A percentile compares a stretch with the other conserved stretches of the same genome.
Evolutionary conservation across 1,284 basidiomycete genomes (phyloP).

Genomic region (Fomitopsis pinicola): DNA sequence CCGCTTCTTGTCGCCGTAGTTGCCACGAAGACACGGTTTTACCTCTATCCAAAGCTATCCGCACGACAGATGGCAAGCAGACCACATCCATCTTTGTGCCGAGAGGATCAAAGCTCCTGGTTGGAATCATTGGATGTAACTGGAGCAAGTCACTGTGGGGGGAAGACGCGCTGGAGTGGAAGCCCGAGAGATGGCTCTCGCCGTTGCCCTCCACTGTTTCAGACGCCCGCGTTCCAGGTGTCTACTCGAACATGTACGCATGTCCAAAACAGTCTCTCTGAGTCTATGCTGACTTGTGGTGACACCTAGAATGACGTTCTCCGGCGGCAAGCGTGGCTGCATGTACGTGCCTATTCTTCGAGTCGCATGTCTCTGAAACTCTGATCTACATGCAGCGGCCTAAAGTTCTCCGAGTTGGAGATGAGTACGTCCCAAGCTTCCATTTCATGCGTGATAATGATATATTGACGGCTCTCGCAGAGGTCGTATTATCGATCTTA

Average conservation of each 20-base stretch:
- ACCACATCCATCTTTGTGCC: conserved; percentile 10
- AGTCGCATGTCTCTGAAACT: too few species aligned
- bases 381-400: too few species aligned
- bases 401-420: too few species aligned
- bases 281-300: too few species aligned
- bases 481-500: background rate
- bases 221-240: conserved; percentile 14
- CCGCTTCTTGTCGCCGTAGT: conserved; percentile 3
- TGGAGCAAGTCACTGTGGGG: conserved; percentile 15
- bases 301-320: too few species aligned
- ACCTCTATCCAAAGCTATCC: conserved; percentile 40
- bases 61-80: conserved; percentile 21
- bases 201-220: conserved; percentile 7
- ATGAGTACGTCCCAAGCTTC: too few species aligned
- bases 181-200: conserved; percentile 19
- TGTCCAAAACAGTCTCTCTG: too few species aligned
- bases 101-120: conserved; percentile 8
- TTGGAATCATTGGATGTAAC: conserved; percentile 15
- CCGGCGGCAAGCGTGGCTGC: too few species aligned
- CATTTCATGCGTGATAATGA: too few species aligned
- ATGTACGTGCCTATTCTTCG: too few species aligned
- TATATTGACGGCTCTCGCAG: background rate
- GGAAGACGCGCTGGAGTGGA: conserved; percentile 18
- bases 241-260: conserved; percentile 17
- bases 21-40: conserved; percentile 43